These are phyloP conservation scores for Cladosporium sphaerospermum DNA, from an alignment of 2,329 filamentous ascomycete species.

Conservation along the genomic window DNA sequence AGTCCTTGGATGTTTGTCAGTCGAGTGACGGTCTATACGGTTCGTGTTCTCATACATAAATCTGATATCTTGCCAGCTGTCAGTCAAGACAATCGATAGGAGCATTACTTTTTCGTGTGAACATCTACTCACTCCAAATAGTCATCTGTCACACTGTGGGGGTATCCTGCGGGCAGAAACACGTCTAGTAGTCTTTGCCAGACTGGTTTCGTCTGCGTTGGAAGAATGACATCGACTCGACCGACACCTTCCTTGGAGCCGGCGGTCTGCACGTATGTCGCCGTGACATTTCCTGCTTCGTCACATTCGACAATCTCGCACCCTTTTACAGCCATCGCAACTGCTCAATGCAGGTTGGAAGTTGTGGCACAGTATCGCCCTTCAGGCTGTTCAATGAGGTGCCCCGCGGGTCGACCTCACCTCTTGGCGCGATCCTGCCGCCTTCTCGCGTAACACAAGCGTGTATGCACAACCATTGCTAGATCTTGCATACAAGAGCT, in stretches of 20 bases:
- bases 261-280: conserved; percentile 44
- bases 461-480: neutral
- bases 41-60: conserved; percentile 49
- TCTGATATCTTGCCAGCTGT: conserved; percentile 51
- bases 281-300: conserved; percentile 44
- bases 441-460: neutral
- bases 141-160: conserved; percentile 76
- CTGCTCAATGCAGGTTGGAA: neutral
- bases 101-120: neutral
- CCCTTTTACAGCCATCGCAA: neutral
- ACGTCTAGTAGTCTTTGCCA: conserved; percentile 53
- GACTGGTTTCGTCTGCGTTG: conserved; percentile 20
- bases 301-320: conserved; percentile 37
- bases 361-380: too few species aligned
- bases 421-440: neutral
- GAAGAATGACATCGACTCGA: conserved; percentile 9
- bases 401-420: neutral
- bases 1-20: conserved; percentile 49
- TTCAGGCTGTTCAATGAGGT: too few species aligned
- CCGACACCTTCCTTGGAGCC: conserved; percentile 16
- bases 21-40: neutral
- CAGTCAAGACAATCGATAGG: neutral
- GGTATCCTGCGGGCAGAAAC: conserved; percentile 83
- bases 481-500: too few species aligned
- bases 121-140: conserved; percentile 63